Evolutionary conservation across 2,329 filamentous ascomycete species (phyloP).

Genomic region (Stenocarpella maydis): DNA sequence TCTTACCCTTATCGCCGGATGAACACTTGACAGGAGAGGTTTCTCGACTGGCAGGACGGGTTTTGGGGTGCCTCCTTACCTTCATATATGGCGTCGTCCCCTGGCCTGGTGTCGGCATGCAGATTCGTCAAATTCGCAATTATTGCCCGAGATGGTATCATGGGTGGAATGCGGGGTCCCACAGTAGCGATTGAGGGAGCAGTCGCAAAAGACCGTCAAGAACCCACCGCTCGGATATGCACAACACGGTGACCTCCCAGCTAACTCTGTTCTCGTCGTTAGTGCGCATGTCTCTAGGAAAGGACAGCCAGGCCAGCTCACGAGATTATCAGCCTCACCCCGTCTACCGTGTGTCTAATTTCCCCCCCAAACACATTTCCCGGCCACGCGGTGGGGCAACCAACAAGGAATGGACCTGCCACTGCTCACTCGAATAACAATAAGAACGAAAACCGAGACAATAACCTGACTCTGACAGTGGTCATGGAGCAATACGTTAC

Average conservation of each 20-base stretch:
- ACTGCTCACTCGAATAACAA: neutral
- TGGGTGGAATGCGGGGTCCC: slow-evolving; percentile 35
- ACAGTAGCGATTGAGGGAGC: slow-evolving; percentile 14
- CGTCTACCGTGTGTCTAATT: neutral
- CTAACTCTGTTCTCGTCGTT: slow-evolving; percentile 31
- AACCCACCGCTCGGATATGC: slow-evolving; percentile 31
- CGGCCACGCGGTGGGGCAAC: neutral
- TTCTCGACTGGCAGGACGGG: slow-evolving; percentile 11
- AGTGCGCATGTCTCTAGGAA: slow-evolving; percentile 18
- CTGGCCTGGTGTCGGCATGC: slow-evolving; percentile 23
- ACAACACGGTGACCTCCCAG: slow-evolving; percentile 28
- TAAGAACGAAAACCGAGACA: neutral
- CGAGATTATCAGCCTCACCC: slow-evolving; percentile 20
- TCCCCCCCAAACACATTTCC: slow-evolving; percentile 5
- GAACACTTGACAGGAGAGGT: neutral
- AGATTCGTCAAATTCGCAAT: slow-evolving; percentile 34
- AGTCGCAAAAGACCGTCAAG: neutral
- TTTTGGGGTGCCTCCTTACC: neutral
- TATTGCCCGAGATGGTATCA: slow-evolving; percentile 36
- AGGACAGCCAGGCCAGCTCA: slow-evolving; percentile 8
- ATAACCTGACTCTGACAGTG: neutral
- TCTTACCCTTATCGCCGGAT: neutral
- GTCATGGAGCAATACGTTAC: slow-evolving; percentile 36
- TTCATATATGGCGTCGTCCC: slow-evolving; percentile 31
- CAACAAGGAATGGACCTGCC: slow-evolving; percentile 13